Conservation (phyloP, 176 grass and related monocot genomes). For the Themeda triandra region DNA sequence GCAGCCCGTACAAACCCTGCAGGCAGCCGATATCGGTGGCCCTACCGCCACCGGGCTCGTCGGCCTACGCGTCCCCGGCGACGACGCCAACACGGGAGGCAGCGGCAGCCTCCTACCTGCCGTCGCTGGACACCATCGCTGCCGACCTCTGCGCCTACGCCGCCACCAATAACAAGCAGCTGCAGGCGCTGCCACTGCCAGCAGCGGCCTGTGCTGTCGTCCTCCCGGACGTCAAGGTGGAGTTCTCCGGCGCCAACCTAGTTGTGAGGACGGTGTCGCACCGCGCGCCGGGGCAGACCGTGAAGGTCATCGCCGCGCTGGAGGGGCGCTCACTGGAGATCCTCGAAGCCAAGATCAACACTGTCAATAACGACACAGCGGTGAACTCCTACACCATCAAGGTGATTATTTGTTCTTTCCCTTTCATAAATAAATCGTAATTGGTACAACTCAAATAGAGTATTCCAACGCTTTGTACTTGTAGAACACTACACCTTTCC, state of each 20-base stretch:
- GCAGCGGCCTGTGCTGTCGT: background rate
- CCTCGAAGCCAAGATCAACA: conserved; percentile 75
- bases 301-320: conserved; percentile 76
- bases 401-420: conserved; percentile 13
- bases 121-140: conserved; percentile 33
- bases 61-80: conserved; percentile 34
- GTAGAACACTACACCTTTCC: background rate
- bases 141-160: conserved; percentile 42
- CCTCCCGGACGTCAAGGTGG: conserved; percentile 74
- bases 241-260: conserved; percentile 86
- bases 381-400: conserved; percentile 95
- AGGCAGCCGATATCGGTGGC: conserved; percentile 8
- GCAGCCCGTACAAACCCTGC: conserved; percentile 63
- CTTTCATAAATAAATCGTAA: background rate
- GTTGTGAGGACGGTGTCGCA: conserved; percentile 80
- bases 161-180: background rate
- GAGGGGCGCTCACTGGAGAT: conserved; percentile 78
- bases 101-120: background rate
- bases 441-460: background rate
- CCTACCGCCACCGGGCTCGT: background rate
- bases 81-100: conserved; percentile 23
- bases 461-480: background rate
- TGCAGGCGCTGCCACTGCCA: background rate
- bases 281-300: conserved; percentile 51
- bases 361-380: conserved; percentile 58